Evolutionary conservation across 2,329 filamentous ascomycete genomes (phyloP), one percentile per base, ranked within the genome.

Genomic region (Tolypocladium amazonense): DNA sequence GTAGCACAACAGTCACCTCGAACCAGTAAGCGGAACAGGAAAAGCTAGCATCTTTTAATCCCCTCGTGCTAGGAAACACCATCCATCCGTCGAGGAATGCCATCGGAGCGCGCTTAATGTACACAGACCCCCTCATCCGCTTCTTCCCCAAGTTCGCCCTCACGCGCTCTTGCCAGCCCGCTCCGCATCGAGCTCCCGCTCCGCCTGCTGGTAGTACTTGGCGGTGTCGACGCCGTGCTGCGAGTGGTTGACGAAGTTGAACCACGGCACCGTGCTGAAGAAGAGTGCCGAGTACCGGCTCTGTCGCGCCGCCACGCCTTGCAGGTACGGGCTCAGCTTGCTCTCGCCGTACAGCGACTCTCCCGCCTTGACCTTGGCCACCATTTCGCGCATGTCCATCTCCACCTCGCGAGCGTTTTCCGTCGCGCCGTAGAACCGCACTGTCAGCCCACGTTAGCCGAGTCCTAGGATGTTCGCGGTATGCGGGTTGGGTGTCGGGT

Each of bases 381-480:
- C 92, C 94, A 99, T 99, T 77, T 99, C 94, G 65, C 85, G 84
- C 92, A 97, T 97, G 73, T 99, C 94, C 88, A 96, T 88, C 65
- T 96, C 89, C 60, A 94, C 80, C 76, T 99, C 94, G 68, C 94
- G 87, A 59, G 87, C 78, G 77, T 99, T 99, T 76, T 99, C 94
- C 56, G 84, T 87, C 76, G 92, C 90, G 69, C 94, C 94, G 78
- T 97, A 97, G 78, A 99, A 97, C 65, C 94, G 89, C 70, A 93
- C 92, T 96, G 70, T 64, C 54, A 39, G 38, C 45, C 33, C 54
- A 57, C 56, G 59, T 58, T 63, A 59, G 59, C 54, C 50, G 15
- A 30, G 47, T 20, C 47, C 7, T 25, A 7, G 25, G 5, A 3
- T 45, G 4, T 25, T 23, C 20, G 12, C 35, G 8, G 12, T 14